Conservation (phyloP, 1,284 basidiomycete genomes). For the Rhizoctonia solani region DNA sequence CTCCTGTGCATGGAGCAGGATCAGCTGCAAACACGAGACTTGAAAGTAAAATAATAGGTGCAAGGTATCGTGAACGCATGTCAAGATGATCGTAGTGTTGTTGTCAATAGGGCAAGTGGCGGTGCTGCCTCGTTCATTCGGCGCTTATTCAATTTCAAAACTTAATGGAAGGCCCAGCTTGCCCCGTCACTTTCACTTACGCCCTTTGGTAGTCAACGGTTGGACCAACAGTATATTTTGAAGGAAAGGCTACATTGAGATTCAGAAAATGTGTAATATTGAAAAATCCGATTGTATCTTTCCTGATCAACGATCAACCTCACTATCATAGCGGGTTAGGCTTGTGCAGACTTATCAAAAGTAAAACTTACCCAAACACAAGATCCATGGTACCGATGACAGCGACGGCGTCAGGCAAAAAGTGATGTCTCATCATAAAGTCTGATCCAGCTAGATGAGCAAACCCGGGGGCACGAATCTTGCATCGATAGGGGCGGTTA, state of each 20-base stretch:
- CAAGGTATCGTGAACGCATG: slow-evolving; percentile 3
- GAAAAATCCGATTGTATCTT: slow-evolving; percentile 12
- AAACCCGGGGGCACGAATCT: slow-evolving; percentile 92
- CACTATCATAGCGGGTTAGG: slow-evolving; percentile 43
- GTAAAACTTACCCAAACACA: slow-evolving; percentile 74
- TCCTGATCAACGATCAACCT: slow-evolving; percentile 50
- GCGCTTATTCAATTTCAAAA: slow-evolving; percentile 4
- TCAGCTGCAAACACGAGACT: background rate
- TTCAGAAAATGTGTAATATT: background rate
- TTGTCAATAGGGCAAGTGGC: slow-evolving; percentile 6
- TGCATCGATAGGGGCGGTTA: slow-evolving; percentile 92
- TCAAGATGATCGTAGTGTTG: slow-evolving; percentile 17
- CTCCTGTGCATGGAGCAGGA: slow-evolving; percentile 18
- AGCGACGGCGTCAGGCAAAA: slow-evolving; percentile 88
- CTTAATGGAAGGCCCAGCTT: background rate
- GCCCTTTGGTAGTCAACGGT: too few relatives aligned
- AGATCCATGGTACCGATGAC: slow-evolving; percentile 94
- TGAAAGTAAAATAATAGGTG: background rate
- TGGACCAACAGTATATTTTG: too few relatives aligned
- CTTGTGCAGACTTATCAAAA: background rate
- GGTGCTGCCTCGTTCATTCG: background rate
- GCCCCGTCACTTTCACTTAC: too few relatives aligned
- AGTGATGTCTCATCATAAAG: slow-evolving; percentile 95
- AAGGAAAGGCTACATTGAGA: too few relatives aligned
- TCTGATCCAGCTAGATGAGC: slow-evolving; percentile 90